These are phyloP conservation scores for Papilionanthe hybrid DNA, from an alignment of 116 monocot genomes.

Conservation along the genomic window DNA sequence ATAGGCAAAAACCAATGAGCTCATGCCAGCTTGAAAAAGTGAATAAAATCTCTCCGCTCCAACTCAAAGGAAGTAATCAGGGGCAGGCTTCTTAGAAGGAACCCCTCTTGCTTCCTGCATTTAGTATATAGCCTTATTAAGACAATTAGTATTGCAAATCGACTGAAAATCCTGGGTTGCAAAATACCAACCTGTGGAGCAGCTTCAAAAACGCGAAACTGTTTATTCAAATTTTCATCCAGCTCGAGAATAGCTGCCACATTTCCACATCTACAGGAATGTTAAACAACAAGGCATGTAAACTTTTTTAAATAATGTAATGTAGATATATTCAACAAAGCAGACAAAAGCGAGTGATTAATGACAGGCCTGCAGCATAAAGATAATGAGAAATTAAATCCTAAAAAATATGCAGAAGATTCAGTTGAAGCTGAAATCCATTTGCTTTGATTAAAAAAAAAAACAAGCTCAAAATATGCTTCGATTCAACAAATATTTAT, in stretches of 20 bases:
- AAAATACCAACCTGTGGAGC: slow-evolving; percentile 76
- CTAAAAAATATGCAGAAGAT: not conserved
- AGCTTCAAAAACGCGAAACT: slow-evolving; percentile 94
- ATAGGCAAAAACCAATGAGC: slow-evolving; percentile 2
- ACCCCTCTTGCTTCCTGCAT: slow-evolving; percentile 85
- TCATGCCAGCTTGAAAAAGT: not conserved
- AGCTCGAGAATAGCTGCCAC: slow-evolving; percentile 99
- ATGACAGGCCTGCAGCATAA: not conserved
- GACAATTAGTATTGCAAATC: not conserved
- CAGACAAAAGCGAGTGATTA: not conserved
- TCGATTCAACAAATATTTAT: no score
- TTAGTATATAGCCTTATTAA: not conserved
- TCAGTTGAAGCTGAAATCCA: not conserved
- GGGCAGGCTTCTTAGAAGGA: slow-evolving; percentile 80
- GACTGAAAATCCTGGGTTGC: not conserved
- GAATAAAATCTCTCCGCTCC: not conserved
- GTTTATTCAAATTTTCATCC: slow-evolving; percentile 85
- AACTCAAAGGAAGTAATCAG: slow-evolving; percentile 79
- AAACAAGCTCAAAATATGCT: no score
- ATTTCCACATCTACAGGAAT: slow-evolving; percentile 75
- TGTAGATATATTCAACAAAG: no score
- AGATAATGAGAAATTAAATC: not conserved
- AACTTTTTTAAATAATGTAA: not conserved
- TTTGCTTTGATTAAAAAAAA: not conserved
- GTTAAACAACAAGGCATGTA: not conserved